Conservation (phyloP, 345 rosid genomes). For the Hevea brasiliensis region DNA sequence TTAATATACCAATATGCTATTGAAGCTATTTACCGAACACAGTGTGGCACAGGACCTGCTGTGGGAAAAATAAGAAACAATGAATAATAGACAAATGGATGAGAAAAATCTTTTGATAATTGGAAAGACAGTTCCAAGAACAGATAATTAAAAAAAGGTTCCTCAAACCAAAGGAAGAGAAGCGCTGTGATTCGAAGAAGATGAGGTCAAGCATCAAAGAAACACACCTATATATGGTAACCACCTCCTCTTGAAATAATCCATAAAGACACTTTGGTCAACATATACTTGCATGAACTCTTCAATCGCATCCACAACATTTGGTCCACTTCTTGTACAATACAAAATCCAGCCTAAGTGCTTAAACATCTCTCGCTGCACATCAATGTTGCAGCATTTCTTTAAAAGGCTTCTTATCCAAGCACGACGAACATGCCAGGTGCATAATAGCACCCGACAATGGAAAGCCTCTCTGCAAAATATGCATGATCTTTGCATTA, state of each 20-base stretch:
- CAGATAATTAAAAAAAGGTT: neutral
- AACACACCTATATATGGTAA: conserved; percentile 41
- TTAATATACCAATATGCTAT: neutral
- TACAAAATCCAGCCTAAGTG: conserved; percentile 47
- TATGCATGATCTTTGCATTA: conserved; percentile 10
- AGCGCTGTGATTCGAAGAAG: neutral
- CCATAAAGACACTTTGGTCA: conserved; percentile 49
- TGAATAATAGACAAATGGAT: neutral
- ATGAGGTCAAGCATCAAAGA: conserved; percentile 17
- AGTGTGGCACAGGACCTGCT: neutral
- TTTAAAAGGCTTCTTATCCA: conserved; percentile 54
- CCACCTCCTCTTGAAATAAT: conserved; percentile 50
- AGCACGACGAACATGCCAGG: conserved; percentile 51
- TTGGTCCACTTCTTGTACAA: conserved; percentile 38
- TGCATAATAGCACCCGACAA: conserved; percentile 44
- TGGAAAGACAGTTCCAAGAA: neutral
- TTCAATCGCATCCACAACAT: conserved; percentile 40
- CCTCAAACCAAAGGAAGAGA: neutral
- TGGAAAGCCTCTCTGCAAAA: conserved; percentile 50
- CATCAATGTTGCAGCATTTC: conserved; percentile 42
- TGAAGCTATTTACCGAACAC: neutral
- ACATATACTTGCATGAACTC: conserved; percentile 53
- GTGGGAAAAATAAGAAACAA: neutral
- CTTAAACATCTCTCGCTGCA: conserved; percentile 53
- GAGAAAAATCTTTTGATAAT: neutral